These are phyloP conservation scores for Gracilaria caudata DNA, from an alignment of 23 red algal genomes.

Conservation along the genomic window DNA sequence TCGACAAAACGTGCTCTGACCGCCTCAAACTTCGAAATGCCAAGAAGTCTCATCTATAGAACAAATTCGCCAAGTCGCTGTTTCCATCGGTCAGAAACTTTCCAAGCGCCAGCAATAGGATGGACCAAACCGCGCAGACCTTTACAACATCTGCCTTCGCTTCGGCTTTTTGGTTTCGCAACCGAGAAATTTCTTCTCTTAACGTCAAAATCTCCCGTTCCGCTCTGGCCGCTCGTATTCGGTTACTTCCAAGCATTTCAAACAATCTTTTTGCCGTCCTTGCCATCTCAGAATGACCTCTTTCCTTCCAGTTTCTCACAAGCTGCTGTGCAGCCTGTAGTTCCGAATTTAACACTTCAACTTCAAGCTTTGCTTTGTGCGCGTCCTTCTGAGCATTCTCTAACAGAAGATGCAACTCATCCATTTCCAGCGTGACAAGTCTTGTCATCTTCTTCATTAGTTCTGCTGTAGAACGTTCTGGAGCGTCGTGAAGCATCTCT, in stretches of 20 bases:
- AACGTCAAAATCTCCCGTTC: slow-evolving; percentile 3
- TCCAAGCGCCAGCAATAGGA: slow-evolving; percentile 6
- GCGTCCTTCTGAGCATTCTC: slow-evolving; percentile 17
- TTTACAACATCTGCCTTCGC: slow-evolving; percentile 8
- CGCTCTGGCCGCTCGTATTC: background rate
- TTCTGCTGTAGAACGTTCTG: background rate
- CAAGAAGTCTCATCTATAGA: background rate
- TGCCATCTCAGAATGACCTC: slow-evolving; percentile 11
- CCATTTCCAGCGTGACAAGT: background rate
- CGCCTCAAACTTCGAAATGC: background rate
- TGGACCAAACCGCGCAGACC: background rate
- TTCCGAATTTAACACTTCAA: background rate
- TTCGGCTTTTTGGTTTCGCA: slow-evolving; percentile 9
- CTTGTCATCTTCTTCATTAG: slow-evolving; percentile 19
- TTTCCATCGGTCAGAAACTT: background rate
- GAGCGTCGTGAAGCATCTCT: background rate
- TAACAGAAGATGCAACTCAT: slow-evolving; percentile 6
- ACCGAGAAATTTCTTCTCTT: background rate
- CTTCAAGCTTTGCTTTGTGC: background rate
- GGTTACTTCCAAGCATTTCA: background rate
- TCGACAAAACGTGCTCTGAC: background rate
- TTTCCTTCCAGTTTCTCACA: background rate
- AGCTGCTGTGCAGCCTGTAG: background rate
- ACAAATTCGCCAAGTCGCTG: background rate
- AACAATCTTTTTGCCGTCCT: slow-evolving; percentile 24